phyloP scores from a whole-genome alignment of 371 early-diverging fungal species.

The Fennellomyces sp. region DNA sequence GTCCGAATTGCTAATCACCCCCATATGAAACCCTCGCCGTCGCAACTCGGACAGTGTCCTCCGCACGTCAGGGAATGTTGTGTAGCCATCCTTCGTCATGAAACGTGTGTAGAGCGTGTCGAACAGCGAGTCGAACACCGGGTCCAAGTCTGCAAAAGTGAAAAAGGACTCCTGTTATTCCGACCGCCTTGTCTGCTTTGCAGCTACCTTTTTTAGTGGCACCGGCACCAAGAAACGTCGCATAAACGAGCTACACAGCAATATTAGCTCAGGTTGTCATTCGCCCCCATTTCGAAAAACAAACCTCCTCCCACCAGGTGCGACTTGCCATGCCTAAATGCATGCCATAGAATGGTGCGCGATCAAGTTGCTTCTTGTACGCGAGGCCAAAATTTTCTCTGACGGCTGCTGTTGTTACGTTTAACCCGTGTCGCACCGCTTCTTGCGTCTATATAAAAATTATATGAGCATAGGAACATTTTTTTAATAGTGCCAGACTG shows the following conservation, averaged over 20 bases:
- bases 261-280: background rate
- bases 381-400: constrained; percentile 31
- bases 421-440: constrained; percentile 32
- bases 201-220: constrained; percentile 29
- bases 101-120: constrained; percentile 37
- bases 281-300: background rate
- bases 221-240: constrained; percentile 36
- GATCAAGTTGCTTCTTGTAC: constrained; percentile 27
- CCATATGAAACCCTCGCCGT: constrained; percentile 33
- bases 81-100: constrained; percentile 40
- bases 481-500: background rate
- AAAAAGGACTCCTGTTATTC: background rate
- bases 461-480: background rate
- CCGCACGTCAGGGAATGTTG: constrained; percentile 37
- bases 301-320: constrained; percentile 47
- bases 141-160: constrained; percentile 27
- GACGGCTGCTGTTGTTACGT: constrained; percentile 33
- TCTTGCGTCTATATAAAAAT: constrained; percentile 37
- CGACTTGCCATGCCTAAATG: constrained; percentile 32
- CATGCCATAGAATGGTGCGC: constrained; percentile 42
- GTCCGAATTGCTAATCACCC: constrained; percentile 49
- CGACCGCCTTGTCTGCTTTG: background rate
- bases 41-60: constrained; percentile 27
- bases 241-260: constrained; percentile 24
- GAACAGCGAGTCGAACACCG: constrained; percentile 31